These are phyloP conservation scores for Melanomma pulvis-pyrius DNA, from an alignment of 495 filamentous ascomycete genomes.

Conservation along the genomic window DNA sequence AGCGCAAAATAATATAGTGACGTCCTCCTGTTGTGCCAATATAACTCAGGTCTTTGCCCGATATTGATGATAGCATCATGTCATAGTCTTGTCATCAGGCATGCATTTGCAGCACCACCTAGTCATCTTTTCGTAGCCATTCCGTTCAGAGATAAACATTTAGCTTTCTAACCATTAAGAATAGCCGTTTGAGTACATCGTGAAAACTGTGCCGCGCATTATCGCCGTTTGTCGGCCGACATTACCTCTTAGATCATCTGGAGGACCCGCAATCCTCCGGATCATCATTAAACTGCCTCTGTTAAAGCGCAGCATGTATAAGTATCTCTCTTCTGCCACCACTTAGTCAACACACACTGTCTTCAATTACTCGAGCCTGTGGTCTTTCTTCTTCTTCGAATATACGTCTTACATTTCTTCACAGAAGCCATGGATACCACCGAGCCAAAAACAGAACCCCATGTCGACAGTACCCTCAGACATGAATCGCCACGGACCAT, in stretches of 20 bases:
- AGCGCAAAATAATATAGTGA: too few species aligned
- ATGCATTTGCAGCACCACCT: too few species aligned
- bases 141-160: too few species aligned
- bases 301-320: neutral
- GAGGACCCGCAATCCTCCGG: neutral
- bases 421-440: neutral
- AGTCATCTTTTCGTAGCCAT: too few species aligned
- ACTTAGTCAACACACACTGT: neutral
- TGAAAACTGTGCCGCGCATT: neutral
- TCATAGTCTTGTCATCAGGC: too few species aligned
- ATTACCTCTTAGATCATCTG: neutral
- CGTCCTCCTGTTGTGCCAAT: too few species aligned
- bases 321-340: neutral
- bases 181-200: neutral
- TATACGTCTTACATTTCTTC: neutral
- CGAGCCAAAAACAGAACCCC: neutral
- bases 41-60: too few species aligned
- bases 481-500: neutral
- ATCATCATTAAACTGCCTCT: too few species aligned
- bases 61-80: too few species aligned
- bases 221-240: conserved; percentile 7
- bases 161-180: too few species aligned
- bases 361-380: neutral
- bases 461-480: neutral
- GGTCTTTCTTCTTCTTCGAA: neutral